Evolutionary conservation across 129 eudicot genomes (phyloP).

Genomic region (Pittosporum tobira): DNA sequence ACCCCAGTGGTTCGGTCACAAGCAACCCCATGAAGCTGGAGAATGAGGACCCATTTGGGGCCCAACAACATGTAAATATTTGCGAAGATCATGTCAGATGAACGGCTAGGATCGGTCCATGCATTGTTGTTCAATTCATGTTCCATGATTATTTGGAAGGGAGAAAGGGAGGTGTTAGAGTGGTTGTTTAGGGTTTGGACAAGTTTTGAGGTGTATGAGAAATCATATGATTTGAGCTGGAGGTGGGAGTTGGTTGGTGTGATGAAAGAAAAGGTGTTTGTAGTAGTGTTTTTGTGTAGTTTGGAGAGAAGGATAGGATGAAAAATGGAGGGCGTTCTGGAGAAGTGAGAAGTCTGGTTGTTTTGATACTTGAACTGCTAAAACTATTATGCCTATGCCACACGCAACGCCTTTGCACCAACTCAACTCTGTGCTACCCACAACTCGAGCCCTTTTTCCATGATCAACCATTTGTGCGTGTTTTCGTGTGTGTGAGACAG

Average conservation of each 20-base stretch:
- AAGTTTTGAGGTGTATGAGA: slow-evolving; percentile 23
- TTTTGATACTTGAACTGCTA: slow-evolving; percentile 40
- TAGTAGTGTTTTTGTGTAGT: slow-evolving; percentile 37
- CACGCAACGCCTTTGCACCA: slow-evolving; percentile 38
- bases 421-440: slow-evolving; percentile 35
- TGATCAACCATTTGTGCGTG: slow-evolving; percentile 11
- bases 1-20: slow-evolving; percentile 50
- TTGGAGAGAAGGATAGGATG: slow-evolving; percentile 48
- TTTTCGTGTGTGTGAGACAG: slow-evolving; percentile 2
- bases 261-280: slow-evolving; percentile 28
- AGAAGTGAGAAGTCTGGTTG: slow-evolving; percentile 21
- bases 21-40: slow-evolving; percentile 36
- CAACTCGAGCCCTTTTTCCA: slow-evolving; percentile 12
- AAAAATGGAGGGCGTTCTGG: slow-evolving; percentile 30
- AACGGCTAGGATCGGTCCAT: slow-evolving; percentile 26
- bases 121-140: slow-evolving; percentile 34
- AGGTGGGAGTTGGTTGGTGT: slow-evolving; percentile 21
- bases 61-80: slow-evolving; percentile 34
- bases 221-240: slow-evolving; percentile 16
- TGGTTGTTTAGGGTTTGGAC: slow-evolving; percentile 21
- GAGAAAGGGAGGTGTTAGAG: slow-evolving; percentile 19
- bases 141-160: slow-evolving; percentile 33
- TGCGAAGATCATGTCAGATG: slow-evolving; percentile 22
- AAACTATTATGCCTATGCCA: slow-evolving; percentile 41
- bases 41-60: slow-evolving; percentile 20